A percentile compares a stretch with the other conserved stretches of the same genome.
Conservation (phyloP, 1,284 basidiomycete species). For the Hymenochaete sp. region DNA sequence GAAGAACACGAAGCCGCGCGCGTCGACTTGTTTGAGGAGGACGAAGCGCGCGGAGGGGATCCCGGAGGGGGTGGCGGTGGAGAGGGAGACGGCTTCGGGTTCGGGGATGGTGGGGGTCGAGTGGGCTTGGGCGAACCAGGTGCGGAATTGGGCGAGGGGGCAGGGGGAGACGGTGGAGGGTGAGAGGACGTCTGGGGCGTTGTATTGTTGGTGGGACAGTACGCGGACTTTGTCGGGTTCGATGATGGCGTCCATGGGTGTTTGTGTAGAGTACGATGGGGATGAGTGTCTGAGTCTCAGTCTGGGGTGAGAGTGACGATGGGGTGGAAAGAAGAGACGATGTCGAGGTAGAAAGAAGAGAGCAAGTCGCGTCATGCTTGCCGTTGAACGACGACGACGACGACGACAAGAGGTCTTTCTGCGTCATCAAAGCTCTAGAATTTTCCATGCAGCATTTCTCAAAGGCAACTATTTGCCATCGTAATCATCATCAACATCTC, state of each 20-base stretch:
- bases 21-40: slow-evolving; percentile 84
- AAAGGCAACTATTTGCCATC: background rate
- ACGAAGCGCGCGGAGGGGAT: slow-evolving; percentile 86
- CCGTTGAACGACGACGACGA: slow-evolving; percentile 3
- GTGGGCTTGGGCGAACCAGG: slow-evolving; percentile 72
- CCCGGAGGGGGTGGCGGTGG: slow-evolving; percentile 64
- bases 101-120: slow-evolving; percentile 55
- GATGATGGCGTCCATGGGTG: slow-evolving; percentile 20
- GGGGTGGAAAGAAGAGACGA: background rate
- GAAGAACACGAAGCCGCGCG: slow-evolving; percentile 87
- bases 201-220: slow-evolving; percentile 69
- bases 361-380: slow-evolving; percentile 9
- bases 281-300: background rate
- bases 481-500: too few species aligned
- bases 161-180: slow-evolving; percentile 48
- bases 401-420: slow-evolving; percentile 3
- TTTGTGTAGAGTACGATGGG: too few species aligned
- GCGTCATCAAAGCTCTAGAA: background rate
- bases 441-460: background rate
- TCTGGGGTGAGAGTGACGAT: background rate
- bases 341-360: slow-evolving; percentile 10
- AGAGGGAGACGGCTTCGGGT: slow-evolving; percentile 83
- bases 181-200: slow-evolving; percentile 52
- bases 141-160: slow-evolving; percentile 76
- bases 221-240: slow-evolving; percentile 41